Evolutionary conservation across 2,329 filamentous ascomycete species (phyloP), one percentile per base, ranked within the genome.

Genomic region (Gremmenia infestans): DNA sequence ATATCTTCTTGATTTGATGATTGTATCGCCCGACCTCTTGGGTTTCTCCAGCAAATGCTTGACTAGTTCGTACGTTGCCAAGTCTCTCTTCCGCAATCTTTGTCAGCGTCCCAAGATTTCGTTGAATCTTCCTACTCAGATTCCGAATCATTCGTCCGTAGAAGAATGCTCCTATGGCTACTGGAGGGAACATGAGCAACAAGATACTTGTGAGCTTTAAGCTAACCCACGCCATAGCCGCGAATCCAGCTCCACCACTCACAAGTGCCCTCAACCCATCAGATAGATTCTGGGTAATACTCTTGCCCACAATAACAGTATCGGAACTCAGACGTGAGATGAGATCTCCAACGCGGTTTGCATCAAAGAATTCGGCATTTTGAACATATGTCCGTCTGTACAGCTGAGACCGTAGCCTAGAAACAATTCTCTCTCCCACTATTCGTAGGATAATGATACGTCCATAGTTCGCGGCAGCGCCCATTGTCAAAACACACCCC

Each of bases 41-140:
- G 12, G 92, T 83, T 71, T 99, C 94, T 50, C 91, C 94, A 23
- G 89, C 92, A 71, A 99, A 99, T 14, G 94, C 92, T 73, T 99
- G 94, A 65, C 91, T 95, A 0, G 94, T 99, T 69, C 92, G 89
- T 58, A 99, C 91, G 71, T 97, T 99, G 54, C 94, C 93, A 22
- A 99, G 77, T n/a, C 94, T 86, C 72, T 99, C 95, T 75, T 99
- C 95, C 0, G 94, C 94, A 70, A 99, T 96, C 74, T 97, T 99
- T 37, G 93, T 96, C 63, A 99, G 75, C 0, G 89, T 89, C 64
- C 94, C 94, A 12, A 99, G 76, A 64, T 95, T 96, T 75, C 91
- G 91, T 74, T 99, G 94, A 51, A 97, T 96, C 64, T 90, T 87
- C 50, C 93, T 86, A 70, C 91, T 96, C 58, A 99, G 76, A 66